Evolutionary conservation across 371 early-diverging fungal species (phyloP).

Genomic region (Mortierella sp.): DNA sequence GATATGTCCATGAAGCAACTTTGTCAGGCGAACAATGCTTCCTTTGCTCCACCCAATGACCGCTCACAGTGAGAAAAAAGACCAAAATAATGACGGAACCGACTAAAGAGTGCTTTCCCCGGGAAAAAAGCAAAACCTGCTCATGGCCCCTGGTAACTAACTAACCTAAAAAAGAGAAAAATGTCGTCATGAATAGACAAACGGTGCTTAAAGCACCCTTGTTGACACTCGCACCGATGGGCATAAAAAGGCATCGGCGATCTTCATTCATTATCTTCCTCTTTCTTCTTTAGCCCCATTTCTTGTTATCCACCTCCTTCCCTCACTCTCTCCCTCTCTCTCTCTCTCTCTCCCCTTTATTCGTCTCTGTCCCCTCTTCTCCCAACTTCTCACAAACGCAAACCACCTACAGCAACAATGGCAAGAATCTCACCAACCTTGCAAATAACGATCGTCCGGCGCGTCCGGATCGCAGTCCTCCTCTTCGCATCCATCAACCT

Average conservation of each 20-base stretch:
- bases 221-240: too few relatives aligned
- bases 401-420: background rate
- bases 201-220: too few relatives aligned
- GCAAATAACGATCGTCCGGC: background rate
- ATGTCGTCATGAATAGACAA: constrained; percentile 11
- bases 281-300: background rate
- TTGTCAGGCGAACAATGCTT: too few relatives aligned
- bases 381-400: background rate
- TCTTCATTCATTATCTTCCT: background rate
- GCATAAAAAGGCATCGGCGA: background rate
- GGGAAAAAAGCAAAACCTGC: background rate
- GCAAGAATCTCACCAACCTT: background rate
- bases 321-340: background rate
- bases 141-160: background rate
- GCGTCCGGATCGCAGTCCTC: background rate
- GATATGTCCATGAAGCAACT: too few relatives aligned
- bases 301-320: background rate
- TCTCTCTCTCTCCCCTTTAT: background rate
- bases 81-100: background rate
- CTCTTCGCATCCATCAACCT: background rate
- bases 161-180: background rate
- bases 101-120: background rate
- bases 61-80: too few relatives aligned
- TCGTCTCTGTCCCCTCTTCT: background rate
- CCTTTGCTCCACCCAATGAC: too few relatives aligned